phyloP scores from a whole-genome alignment of 2,329 filamentous ascomycete genomes.

The Leptographium lundbergii region DNA sequence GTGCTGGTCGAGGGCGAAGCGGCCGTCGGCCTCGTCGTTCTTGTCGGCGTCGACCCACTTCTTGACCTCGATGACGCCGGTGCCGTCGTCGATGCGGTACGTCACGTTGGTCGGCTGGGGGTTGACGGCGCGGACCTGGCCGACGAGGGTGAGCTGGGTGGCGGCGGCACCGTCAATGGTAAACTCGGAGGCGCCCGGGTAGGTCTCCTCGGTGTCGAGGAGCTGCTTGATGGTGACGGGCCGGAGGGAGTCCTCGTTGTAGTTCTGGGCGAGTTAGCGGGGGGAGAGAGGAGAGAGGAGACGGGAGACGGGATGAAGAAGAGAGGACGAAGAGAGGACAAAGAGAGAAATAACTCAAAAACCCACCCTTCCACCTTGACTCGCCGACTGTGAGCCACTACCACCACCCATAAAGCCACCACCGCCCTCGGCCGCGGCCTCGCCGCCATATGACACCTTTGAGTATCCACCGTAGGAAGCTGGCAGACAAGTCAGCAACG shows the following conservation, averaged over 20 bases:
- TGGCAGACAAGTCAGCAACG: constrained; percentile 11
- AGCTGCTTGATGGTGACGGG: constrained; percentile 95
- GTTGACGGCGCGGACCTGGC: constrained; percentile 78
- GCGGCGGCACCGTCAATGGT: constrained; percentile 67
- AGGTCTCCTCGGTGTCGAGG: constrained; percentile 65
- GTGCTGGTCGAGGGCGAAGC: constrained; percentile 60
- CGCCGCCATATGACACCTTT: constrained; percentile 36
- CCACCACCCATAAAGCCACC: constrained; percentile 50
- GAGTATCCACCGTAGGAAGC: constrained; percentile 38
- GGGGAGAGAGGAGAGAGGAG: background rate
- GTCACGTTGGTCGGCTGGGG: constrained; percentile 84
- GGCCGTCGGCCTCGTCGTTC: constrained; percentile 27
- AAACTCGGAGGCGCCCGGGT: constrained; percentile 57
- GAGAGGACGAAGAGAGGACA: background rate
- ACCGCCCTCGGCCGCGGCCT: constrained; percentile 45
- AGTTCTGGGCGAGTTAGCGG: constrained; percentile 27
- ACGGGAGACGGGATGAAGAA: background rate
- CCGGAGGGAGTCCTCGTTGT: constrained; percentile 74
- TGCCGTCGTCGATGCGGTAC: constrained; percentile 91
- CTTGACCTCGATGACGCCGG: constrained; percentile 82
- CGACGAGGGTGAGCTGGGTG: constrained; percentile 72
- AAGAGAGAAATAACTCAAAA: background rate
- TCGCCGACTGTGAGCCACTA: constrained; percentile 47
- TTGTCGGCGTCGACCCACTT: constrained; percentile 64
- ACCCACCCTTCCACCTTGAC: constrained; percentile 26